These are phyloP conservation scores for Fraxinus excelsior DNA, from an alignment of 257 asterid species.

Conservation along the genomic window DNA sequence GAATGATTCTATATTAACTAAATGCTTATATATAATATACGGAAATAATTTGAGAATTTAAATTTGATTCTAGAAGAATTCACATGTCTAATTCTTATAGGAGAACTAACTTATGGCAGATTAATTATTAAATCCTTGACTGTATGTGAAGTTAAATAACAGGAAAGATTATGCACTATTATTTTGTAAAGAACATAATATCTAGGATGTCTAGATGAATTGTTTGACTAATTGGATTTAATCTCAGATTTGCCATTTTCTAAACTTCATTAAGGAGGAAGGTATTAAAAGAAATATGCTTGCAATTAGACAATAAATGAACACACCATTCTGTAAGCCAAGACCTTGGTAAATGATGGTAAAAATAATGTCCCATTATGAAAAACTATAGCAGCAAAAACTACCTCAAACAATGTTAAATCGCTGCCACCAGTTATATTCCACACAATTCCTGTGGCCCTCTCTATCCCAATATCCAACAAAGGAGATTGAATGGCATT, in stretches of 20 bases:
- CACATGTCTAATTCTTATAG: too few species aligned
- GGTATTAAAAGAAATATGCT: not conserved
- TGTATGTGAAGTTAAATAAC: not conserved
- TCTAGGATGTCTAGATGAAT: not conserved
- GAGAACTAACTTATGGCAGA: not conserved
- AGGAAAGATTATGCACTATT: not conserved
- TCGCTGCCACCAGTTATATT: slow-evolving; percentile 96
- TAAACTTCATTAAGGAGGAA: too few species aligned
- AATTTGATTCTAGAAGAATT: too few species aligned
- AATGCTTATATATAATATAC: too few species aligned
- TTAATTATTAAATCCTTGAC: not conserved
- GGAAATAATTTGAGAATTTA: too few species aligned
- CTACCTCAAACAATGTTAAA: slow-evolving; percentile 88
- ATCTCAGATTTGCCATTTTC: not conserved
- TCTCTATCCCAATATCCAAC: slow-evolving; percentile 85
- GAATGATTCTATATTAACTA: too few species aligned
- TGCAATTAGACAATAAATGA: not conserved
- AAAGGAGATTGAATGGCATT: slow-evolving; percentile 93
- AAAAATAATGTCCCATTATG: not conserved
- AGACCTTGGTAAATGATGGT: not conserved
- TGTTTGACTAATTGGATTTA: not conserved
- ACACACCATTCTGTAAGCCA: not conserved
- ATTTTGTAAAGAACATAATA: not conserved
- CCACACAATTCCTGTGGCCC: slow-evolving; percentile 99
- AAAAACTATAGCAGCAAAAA: not conserved